A percentile compares a stretch with the other conserved stretches of the same genome.
These are phyloP conservation scores for Phytophthora podocarpi DNA, from an alignment of 352 stramenopile species.

Conservation along the genomic window DNA sequence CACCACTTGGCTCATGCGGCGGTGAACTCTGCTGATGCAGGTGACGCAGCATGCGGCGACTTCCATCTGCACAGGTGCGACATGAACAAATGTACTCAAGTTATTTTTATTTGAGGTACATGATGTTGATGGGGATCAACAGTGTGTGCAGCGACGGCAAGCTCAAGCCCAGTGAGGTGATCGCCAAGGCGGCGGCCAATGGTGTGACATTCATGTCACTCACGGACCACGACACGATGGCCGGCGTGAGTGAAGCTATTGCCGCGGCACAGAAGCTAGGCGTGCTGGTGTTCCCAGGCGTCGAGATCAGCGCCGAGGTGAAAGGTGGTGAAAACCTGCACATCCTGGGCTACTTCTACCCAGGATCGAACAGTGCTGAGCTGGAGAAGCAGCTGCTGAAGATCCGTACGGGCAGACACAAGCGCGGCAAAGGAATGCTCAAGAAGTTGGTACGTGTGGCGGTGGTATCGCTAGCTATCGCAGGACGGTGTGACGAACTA, in stretches of 20 bases:
- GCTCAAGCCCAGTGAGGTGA: slow-evolving; percentile 72
- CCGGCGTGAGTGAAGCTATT: slow-evolving; percentile 77
- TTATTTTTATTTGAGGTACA: background rate
- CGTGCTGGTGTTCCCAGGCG: slow-evolving; percentile 79
- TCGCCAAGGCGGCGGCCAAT: slow-evolving; percentile 77
- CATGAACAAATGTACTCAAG: slow-evolving; percentile 3
- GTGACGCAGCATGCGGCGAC: slow-evolving; percentile 61
- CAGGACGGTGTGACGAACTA: too few species aligned
- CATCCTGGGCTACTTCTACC: slow-evolving; percentile 87
- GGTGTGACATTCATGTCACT: slow-evolving; percentile 84
- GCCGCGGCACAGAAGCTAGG: slow-evolving; percentile 58
- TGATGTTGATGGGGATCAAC: too few species aligned
- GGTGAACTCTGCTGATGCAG: slow-evolving; percentile 53
- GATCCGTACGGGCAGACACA: slow-evolving; percentile 79
- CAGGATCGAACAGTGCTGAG: slow-evolving; percentile 72
- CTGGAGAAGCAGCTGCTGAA: slow-evolving; percentile 80
- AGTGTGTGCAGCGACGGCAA: slow-evolving; percentile 87
- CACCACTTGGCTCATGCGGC: slow-evolving; percentile 32
- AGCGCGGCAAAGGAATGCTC: slow-evolving; percentile 84
- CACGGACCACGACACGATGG: slow-evolving; percentile 89
- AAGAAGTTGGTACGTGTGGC: slow-evolving; percentile 66
- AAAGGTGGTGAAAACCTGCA: slow-evolving; percentile 85
- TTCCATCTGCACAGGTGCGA: slow-evolving; percentile 87
- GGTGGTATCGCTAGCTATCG: too few species aligned
- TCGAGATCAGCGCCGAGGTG: slow-evolving; percentile 89